These are phyloP conservation scores for Aspergillus melleus DNA, from an alignment of 2,329 filamentous ascomycete genomes.

Conservation along the genomic window DNA sequence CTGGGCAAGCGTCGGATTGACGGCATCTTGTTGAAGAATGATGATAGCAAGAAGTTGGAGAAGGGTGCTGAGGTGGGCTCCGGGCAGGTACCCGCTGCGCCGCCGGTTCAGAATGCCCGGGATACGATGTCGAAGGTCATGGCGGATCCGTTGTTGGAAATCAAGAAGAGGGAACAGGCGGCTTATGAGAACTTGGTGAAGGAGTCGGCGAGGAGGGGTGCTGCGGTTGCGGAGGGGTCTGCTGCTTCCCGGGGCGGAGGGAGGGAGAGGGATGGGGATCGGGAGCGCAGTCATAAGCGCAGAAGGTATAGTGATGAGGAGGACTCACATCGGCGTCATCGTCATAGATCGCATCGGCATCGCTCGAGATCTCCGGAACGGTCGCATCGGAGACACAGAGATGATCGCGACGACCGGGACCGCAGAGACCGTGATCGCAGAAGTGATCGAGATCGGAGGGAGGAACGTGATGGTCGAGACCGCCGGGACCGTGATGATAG, in stretches of 20 bases:
- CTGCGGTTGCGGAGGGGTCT: conserved; percentile 10
- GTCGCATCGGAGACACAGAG: conserved; percentile 24
- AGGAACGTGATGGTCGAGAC: conserved; percentile 21
- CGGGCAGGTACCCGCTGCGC: conserved; percentile 17
- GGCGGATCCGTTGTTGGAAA: conserved; percentile 87
- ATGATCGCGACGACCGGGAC: conserved; percentile 24
- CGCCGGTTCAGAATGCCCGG: conserved; percentile 66
- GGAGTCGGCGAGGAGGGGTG: conserved; percentile 37
- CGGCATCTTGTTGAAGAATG: conserved; percentile 72
- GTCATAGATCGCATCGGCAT: conserved; percentile 25
- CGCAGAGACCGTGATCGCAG: conserved; percentile 21
- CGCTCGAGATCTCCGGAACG: conserved; percentile 22
- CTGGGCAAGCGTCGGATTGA: conserved; percentile 92
- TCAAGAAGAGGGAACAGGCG: conserved; percentile 87
- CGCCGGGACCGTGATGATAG: conserved; percentile 21
- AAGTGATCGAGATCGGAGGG: conserved; percentile 18
- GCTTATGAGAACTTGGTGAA: conserved; percentile 63
- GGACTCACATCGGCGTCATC: conserved; percentile 24
- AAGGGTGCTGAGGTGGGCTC: conserved; percentile 56
- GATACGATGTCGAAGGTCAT: conserved; percentile 85
- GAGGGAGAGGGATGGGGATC: conserved; percentile 16
- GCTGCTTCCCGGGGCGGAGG: conserved; percentile 9
- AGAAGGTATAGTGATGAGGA: conserved; percentile 27
- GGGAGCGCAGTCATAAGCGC: conserved; percentile 20
- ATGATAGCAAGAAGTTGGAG: conserved; percentile 76